Evolutionary conservation across 2,329 filamentous ascomycete species (phyloP), one percentile per base, ranked within the genome.

Genomic region (Venturia oleaginea): DNA sequence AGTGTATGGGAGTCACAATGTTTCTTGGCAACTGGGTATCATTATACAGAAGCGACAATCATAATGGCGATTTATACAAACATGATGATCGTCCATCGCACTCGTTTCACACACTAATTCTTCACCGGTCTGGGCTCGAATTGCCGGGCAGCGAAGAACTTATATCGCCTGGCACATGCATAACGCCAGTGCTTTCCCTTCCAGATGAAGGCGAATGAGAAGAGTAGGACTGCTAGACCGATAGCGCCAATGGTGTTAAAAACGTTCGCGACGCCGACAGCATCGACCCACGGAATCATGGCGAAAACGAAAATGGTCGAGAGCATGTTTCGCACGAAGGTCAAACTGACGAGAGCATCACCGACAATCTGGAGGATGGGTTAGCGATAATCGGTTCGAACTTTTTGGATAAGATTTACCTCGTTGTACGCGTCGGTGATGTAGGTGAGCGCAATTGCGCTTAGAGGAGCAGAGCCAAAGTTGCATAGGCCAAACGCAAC

Each of bases 231-330:
- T 2, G 70, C 67, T 37, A 74, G 69, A 0, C 69, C 70, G 42
- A 78, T 71, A 1, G 72, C 70, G 5, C 74, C 74, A 51, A 77
- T 76, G 4, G 51, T 57, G 51, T 57, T 73, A 65, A 78, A 76
- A 19, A 79, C 75, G 66, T 78, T 76, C 22, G 73, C 71, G 34
- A 78, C 68, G 7, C 77, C 77, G 30, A 78, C 72, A 1, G 65
- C 68, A 22, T 68, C 68, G 11, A 75, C 73, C 76, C 79, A 81
- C 0, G 77, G 75, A 0, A 74, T 71, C 30, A 81, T 70, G 0
- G 75, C 76, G 66, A 82, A 81, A n/a, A 81, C 74, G 54, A 81
- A 76, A 19, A 75, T 72, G 1, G 76, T 79, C 22, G 73, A 72
- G 54, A 81, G 73, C 2, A 72, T 64, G 61, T 82, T 82, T 0